These are phyloP conservation scores for Sarocladium brachiariae DNA, from an alignment of 2,329 filamentous ascomycete genomes.

Conservation along the genomic window DNA sequence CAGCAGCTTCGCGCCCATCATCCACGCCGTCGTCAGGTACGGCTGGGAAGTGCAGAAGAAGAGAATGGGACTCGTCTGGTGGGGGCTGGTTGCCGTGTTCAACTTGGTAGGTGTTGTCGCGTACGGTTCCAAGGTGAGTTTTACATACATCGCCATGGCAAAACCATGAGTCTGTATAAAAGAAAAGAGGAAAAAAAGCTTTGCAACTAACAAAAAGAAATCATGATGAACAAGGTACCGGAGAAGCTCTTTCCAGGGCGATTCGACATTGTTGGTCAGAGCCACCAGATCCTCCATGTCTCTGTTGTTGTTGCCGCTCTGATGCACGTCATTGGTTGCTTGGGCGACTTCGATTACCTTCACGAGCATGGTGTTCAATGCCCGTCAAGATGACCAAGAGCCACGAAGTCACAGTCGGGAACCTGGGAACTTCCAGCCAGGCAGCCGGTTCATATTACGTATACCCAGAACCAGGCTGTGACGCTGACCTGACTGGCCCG, in stretches of 20 bases:
- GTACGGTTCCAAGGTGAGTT: constrained; percentile 12
- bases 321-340: constrained; percentile 21
- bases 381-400: too few relatives aligned
- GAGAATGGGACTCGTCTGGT: constrained; percentile 13
- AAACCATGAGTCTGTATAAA: not conserved
- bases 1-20: constrained; percentile 14
- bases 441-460: too few relatives aligned
- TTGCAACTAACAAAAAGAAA: constrained; percentile 6
- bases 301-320: constrained; percentile 32
- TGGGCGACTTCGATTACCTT: not conserved
- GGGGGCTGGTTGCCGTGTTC: constrained; percentile 13
- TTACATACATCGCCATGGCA: too few relatives aligned
- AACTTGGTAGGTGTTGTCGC: constrained; percentile 12
- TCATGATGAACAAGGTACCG: constrained; percentile 27
- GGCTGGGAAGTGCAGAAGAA: constrained; percentile 14
- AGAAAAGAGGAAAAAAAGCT: not conserved
- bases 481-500: too few relatives aligned
- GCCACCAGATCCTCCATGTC: constrained; percentile 39
- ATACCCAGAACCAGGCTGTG: too few relatives aligned
- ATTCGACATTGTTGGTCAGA: constrained; percentile 35
- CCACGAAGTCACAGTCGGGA: too few relatives aligned
- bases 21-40: constrained; percentile 11
- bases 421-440: too few relatives aligned
- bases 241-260: constrained; percentile 30
- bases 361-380: constrained; percentile 5